Evolutionary conservation across 75 land plant genomes (phyloP), one percentile per base, ranked within the genome.

Genomic region (Chamaecyparis obtusa): DNA sequence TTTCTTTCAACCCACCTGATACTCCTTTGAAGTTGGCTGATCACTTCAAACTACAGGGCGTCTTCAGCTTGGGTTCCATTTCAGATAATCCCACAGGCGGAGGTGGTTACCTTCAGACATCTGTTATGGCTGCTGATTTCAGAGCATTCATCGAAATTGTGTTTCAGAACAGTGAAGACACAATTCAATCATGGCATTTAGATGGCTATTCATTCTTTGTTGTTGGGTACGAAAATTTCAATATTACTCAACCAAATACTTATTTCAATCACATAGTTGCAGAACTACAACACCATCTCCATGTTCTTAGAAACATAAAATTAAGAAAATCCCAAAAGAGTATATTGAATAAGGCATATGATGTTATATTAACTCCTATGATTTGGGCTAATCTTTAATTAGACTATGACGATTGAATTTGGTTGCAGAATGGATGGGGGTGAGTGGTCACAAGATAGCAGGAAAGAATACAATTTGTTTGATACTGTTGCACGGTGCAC

Each of bases 21-120:
- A 97, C 99, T 0, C 98, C 99, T 27, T 71, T 97, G 57, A 95
- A 96, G 85, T 83, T 97, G 32, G 99, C 98, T 0, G 99, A 97
- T 86, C 90, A 91, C 88, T 95, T 91, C 92, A 94, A 96, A 32
- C 90, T 97, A 78, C 74, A 71, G 0, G 96, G 96, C 1, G 99
- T 96, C 21, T 96, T 95, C 89, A 57, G 44, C 43, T 85, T 90
- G 16, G 93, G 93, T 17, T 94, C 93, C 92, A 95, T 97, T 5
- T 90, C 98, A 17, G 93, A 90, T 46, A 83, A 51, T 37, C 99
- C 99, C 21, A 80, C 83, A 37, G 78, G 85, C 30, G 93, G 91
- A 5, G 77, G 85, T 16, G 96, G 88, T 24, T 93, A 90, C 85
- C 87, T 94, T 19, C 92, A 90, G 67, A 93, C 95, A 67, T 87